These are phyloP conservation scores for Posidonia oceanica DNA, from an alignment of 116 monocot species.

Conservation along the genomic window DNA sequence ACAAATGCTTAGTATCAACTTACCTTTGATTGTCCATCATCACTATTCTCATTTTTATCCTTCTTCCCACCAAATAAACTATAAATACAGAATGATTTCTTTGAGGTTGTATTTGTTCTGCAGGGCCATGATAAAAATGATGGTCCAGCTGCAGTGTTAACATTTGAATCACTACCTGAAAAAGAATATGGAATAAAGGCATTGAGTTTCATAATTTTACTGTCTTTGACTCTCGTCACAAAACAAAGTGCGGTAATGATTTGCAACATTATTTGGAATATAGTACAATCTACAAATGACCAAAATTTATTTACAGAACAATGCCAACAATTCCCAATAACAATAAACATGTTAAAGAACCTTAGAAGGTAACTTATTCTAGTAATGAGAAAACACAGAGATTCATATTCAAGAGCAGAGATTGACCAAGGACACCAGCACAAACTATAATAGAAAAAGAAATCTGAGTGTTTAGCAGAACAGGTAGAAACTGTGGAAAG, in stretches of 20 bases:
- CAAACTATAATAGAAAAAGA: no score
- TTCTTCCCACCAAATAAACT: slow-evolving; percentile 94
- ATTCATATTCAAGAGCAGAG: no score
- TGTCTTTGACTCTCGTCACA: background rate
- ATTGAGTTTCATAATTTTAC: background rate
- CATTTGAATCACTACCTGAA: slow-evolving; percentile 4
- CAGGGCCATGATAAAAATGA: slow-evolving; percentile 28
- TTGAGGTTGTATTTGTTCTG: slow-evolving; percentile 17
- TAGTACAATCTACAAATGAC: background rate
- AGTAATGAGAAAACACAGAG: background rate
- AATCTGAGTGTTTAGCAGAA: no score
- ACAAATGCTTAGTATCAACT: slow-evolving; percentile 1
- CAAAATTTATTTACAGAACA: no score
- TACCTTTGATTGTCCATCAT: slow-evolving; percentile 72
- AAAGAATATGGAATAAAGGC: background rate
- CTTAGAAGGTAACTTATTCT: background rate
- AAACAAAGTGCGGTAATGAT: no score
- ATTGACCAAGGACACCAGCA: no score
- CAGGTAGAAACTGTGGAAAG: no score
- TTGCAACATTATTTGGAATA: background rate
- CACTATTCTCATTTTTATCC: slow-evolving; percentile 53
- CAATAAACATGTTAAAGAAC: background rate
- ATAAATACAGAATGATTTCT: slow-evolving; percentile 40
- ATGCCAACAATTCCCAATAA: no score
- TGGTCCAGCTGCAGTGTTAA: slow-evolving; percentile 14